Conservation (phyloP, 805 yeast species). For the Candida germanica region DNA sequence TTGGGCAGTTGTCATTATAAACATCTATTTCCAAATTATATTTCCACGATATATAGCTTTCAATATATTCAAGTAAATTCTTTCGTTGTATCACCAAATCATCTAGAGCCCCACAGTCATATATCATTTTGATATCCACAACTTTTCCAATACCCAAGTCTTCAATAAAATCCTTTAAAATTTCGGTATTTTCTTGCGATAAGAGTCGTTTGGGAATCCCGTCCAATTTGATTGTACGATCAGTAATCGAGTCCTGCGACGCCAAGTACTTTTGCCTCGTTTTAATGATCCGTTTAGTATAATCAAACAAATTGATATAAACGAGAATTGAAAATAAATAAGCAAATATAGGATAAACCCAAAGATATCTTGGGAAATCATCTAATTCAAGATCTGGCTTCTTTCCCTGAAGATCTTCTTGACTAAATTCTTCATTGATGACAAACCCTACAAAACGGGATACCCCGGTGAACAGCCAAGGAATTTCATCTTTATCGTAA, state of each 20-base stretch:
- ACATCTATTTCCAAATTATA: constrained; percentile 44
- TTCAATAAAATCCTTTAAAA: constrained; percentile 49
- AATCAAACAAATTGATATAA: constrained; percentile 42
- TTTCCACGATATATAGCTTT: constrained; percentile 37
- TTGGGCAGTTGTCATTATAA: constrained; percentile 31
- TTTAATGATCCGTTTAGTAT: constrained; percentile 47
- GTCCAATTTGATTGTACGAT: constrained; percentile 53
- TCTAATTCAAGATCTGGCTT: constrained; percentile 21
- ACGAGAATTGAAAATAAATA: constrained; percentile 50
- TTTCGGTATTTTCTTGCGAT: constrained; percentile 33
- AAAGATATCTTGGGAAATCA: constrained; percentile 42
- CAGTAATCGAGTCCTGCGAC: constrained; percentile 57
- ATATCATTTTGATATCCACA: constrained; percentile 46
- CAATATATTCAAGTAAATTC: constrained; percentile 32
- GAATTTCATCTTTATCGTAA: constrained; percentile 39
- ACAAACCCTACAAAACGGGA: constrained; percentile 1
- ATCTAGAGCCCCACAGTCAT: constrained; percentile 43
- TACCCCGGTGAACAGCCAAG: too few species aligned
- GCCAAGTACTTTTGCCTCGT: constrained; percentile 58
- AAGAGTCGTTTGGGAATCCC: constrained; percentile 50
- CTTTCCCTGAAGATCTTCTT: neutral
- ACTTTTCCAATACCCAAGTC: constrained; percentile 55
- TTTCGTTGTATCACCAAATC: constrained; percentile 33
- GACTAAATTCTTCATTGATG: constrained; percentile 1
- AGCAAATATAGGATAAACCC: constrained; percentile 56